A percentile compares a stretch with the other conserved stretches of the same genome.
phyloP scores from a whole-genome alignment of 257 asterid genomes.

The Thymus mandschuricus region DNA sequence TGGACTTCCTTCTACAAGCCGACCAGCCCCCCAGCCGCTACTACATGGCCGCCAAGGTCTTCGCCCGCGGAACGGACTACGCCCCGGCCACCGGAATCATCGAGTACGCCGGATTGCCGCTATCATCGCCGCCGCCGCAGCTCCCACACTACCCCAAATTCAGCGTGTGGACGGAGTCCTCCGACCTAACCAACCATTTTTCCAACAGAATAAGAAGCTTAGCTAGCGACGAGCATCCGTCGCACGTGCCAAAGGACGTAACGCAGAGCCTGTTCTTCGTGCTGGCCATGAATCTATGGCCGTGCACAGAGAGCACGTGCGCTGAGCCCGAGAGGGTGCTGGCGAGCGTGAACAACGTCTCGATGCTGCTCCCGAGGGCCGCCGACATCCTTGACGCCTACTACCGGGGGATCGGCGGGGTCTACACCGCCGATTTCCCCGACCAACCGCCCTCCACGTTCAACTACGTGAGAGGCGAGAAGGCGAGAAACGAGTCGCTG shows the following conservation, averaged over 20 bases:
- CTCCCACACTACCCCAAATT: conserved; percentile 29
- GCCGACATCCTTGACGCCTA: conserved; percentile 51
- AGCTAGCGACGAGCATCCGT: conserved; percentile 32
- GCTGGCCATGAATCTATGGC: conserved; percentile 43
- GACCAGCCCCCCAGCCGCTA: conserved; percentile 52
- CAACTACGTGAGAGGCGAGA: not conserved
- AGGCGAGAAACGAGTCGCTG: not conserved
- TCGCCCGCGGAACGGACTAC: conserved; percentile 12
- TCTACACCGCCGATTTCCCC: not conserved
- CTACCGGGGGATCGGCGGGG: conserved; percentile 19
- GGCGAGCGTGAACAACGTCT: conserved; percentile 57
- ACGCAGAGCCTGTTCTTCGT: conserved; percentile 33
- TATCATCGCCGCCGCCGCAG: too few species aligned
- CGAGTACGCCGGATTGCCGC: conserved; percentile 37
- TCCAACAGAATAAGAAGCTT: conserved; percentile 34
- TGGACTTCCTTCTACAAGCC: conserved; percentile 54
- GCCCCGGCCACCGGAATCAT: conserved; percentile 48
- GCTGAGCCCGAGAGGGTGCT: conserved; percentile 37
- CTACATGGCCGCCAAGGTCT: conserved; percentile 61
- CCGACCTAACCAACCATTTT: conserved; percentile 28
- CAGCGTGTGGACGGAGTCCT: conserved; percentile 35
- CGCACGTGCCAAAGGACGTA: conserved; percentile 44
- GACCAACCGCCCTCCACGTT: not conserved
- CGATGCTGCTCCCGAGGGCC: conserved; percentile 31
- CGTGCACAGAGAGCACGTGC: conserved; percentile 39